Conservation (phyloP, 176 grass and related monocot genomes). For the Dendrocalamus sinicus region DNA sequence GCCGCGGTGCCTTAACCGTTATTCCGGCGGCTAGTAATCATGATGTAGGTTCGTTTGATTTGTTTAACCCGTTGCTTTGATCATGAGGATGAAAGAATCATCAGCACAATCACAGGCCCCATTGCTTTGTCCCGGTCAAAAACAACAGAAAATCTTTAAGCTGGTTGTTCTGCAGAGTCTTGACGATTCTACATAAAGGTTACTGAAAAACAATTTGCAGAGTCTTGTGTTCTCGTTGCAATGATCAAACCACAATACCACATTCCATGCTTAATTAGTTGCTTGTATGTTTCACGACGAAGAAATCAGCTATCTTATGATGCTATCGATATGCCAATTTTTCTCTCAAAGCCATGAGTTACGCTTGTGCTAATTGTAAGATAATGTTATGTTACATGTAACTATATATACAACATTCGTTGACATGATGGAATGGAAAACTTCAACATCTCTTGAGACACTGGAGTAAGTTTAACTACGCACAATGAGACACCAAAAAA, state of each 20-base stretch:
- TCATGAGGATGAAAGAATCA: background rate
- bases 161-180: background rate
- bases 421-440: background rate
- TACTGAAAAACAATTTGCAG: background rate
- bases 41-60: background rate
- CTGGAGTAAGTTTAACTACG: background rate
- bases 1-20: no score
- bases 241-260: background rate
- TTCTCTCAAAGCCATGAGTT: background rate
- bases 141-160: no score
- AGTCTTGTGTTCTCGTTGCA: slow-evolving; percentile 1
- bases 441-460: background rate
- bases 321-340: no score
- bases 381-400: background rate
- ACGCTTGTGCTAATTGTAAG: background rate
- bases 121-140: background rate
- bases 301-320: no score
- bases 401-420: slow-evolving; percentile 1
- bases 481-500: background rate
- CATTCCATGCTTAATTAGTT: background rate
- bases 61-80: background rate
- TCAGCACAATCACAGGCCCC: background rate
- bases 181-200: background rate
- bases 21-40: no score
- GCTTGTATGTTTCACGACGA: background rate